Evolutionary conservation across 179 eudicot species (phyloP).

Genomic region (Corrigiola litoralis): DNA sequence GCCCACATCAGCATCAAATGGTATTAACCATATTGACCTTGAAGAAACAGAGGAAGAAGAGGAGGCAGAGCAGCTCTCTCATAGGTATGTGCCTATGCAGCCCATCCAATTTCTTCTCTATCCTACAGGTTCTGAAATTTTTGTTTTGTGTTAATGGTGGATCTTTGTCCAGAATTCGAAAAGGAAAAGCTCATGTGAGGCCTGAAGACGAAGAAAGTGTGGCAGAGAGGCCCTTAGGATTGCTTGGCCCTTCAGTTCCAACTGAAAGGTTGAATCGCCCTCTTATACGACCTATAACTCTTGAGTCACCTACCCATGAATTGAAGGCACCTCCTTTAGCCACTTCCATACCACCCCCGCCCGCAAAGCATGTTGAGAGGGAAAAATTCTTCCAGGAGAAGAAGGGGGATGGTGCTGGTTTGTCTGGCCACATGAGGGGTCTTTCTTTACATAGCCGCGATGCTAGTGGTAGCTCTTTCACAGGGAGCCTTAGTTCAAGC

Average conservation of each 20-base stretch:
- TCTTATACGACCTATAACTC: conserved; percentile 59
- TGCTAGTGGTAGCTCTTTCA: conserved; percentile 70
- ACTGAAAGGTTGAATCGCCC: conserved; percentile 57
- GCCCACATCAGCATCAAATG: conserved; percentile 16
- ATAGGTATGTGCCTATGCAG: conserved; percentile 40
- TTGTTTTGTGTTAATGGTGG: background rate
- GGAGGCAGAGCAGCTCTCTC: conserved; percentile 87
- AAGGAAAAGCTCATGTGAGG: conserved; percentile 79
- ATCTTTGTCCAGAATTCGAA: conserved; percentile 49
- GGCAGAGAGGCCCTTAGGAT: conserved; percentile 40
- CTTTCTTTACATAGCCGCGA: conserved; percentile 76
- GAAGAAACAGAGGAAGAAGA: conserved; percentile 68
- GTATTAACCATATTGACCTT: conserved; percentile 25
- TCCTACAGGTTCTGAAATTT: too few species aligned
- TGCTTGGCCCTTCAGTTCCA: conserved; percentile 36
- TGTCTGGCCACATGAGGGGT: conserved; percentile 62
- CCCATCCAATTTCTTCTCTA: background rate
- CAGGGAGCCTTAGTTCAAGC: conserved; percentile 52
- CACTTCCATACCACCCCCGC: conserved; percentile 77
- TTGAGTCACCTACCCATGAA: conserved; percentile 47
- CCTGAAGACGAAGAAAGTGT: conserved; percentile 61
- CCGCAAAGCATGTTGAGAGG: conserved; percentile 82
- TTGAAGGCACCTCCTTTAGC: conserved; percentile 25
- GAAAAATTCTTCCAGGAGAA: conserved; percentile 89
- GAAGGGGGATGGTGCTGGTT: conserved; percentile 52